Conservation (phyloP, 805 yeast genomes). For the Metschnikowia lunata region DNA sequence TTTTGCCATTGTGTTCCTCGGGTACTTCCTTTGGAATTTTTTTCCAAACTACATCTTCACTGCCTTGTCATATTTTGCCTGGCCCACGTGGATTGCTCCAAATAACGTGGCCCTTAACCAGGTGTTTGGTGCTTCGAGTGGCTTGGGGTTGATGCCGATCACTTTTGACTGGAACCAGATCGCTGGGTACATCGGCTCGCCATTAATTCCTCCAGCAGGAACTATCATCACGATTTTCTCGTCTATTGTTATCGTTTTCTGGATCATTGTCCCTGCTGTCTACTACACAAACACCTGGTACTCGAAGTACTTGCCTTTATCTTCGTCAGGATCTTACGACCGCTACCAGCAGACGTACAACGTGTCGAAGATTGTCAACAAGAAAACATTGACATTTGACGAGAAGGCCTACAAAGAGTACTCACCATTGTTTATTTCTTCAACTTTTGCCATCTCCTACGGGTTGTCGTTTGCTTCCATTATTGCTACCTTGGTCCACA, state of each 20-base stretch:
- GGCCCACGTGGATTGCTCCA: conserved; percentile 66
- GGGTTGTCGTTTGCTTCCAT: conserved; percentile 59
- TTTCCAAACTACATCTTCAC: conserved; percentile 42
- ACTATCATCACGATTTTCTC: conserved; percentile 43
- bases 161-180: conserved; percentile 69
- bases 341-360: conserved; percentile 48
- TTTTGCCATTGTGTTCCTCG: conserved; percentile 2
- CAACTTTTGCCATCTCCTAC: conserved; percentile 56
- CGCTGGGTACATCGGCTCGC: conserved; percentile 54
- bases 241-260: conserved; percentile 35
- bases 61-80: conserved; percentile 56
- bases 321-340: conserved; percentile 47
- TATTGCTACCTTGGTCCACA: conserved; percentile 56
- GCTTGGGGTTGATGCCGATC: conserved; percentile 61
- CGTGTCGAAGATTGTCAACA: conserved; percentile 45
- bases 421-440: conserved; percentile 60
- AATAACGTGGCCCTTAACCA: conserved; percentile 57
- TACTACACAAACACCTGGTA: conserved; percentile 56
- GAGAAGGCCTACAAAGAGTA: conserved; percentile 47
- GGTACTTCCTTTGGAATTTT: conserved; percentile 8
- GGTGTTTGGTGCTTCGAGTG: conserved; percentile 57
- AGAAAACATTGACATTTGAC: conserved; percentile 37
- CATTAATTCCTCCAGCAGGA: conserved; percentile 59
- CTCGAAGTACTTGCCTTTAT: conserved; percentile 56
- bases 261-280: conserved; percentile 51